These are phyloP conservation scores for Hymenoscyphus linearis DNA, from an alignment of 2,329 filamentous ascomycete genomes.

Conservation along the genomic window DNA sequence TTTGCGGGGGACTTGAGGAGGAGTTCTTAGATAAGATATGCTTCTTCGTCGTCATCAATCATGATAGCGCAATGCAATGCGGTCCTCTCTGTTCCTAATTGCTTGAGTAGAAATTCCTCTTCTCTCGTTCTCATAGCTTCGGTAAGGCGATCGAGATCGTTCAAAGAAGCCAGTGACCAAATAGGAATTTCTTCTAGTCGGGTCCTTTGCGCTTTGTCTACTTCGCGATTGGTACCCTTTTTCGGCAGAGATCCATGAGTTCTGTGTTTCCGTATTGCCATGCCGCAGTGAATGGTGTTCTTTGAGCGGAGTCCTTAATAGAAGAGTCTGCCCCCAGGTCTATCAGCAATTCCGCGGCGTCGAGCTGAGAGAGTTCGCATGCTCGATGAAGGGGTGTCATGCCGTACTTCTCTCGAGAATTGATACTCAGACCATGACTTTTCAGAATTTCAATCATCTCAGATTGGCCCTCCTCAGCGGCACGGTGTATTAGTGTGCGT, in stretches of 20 bases:
- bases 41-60: neutral
- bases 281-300: constrained; percentile 14
- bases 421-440: neutral
- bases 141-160: neutral
- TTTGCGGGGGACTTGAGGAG: constrained; percentile 6
- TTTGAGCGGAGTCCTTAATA: constrained; percentile 6
- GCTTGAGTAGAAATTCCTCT: constrained; percentile 4
- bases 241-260: constrained; percentile 8
- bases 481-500: constrained; percentile 12
- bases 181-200: constrained; percentile 8
- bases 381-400: constrained; percentile 19
- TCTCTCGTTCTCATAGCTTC: neutral
- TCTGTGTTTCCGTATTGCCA: constrained; percentile 13
- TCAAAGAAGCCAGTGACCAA: constrained; percentile 12
- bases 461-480: constrained; percentile 7
- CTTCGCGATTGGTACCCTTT: neutral
- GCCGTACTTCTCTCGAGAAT: constrained; percentile 9
- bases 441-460: constrained; percentile 8
- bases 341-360: constrained; percentile 6
- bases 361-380: constrained; percentile 7
- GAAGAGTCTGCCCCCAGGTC: constrained; percentile 8
- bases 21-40: neutral
- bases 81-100: constrained; percentile 12
- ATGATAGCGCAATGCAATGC: constrained; percentile 12
- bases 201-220: neutral